Evolutionary conservation across 176 grass and related monocot genomes (phyloP).

Genomic region (Puya raimondii): DNA sequence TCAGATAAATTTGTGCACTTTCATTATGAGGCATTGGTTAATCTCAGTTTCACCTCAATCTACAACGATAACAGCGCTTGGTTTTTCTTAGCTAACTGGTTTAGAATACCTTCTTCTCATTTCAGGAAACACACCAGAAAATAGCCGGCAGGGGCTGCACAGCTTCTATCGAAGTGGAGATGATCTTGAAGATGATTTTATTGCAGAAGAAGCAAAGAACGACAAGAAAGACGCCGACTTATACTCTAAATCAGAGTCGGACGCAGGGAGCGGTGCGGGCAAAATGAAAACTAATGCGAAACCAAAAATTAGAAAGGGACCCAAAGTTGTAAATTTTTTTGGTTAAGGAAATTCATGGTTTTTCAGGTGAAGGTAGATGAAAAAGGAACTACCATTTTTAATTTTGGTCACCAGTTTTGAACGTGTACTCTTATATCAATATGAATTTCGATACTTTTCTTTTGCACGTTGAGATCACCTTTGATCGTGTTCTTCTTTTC

Average conservation of each 20-base stretch:
- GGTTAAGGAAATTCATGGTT: constrained; percentile 22
- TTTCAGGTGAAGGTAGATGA: constrained; percentile 2
- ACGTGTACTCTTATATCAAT: constrained; percentile 14
- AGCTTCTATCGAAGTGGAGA: constrained; percentile 47
- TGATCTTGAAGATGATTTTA: constrained; percentile 89
- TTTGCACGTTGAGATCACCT: not conserved
- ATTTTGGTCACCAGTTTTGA: not conserved
- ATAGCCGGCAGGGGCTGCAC: constrained; percentile 19
- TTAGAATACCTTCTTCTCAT: constrained; percentile 10
- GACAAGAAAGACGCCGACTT: constrained; percentile 26
- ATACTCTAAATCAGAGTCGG: constrained; percentile 23
- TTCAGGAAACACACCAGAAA: constrained; percentile 29
- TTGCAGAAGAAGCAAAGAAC: constrained; percentile 41
- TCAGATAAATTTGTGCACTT: too few relatives aligned
- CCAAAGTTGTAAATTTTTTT: constrained; percentile 84
- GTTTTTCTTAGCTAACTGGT: constrained; percentile 3
- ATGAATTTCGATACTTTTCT: not conserved
- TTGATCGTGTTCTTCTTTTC: not conserved
- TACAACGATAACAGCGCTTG: not conserved
- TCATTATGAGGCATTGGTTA: not conserved
- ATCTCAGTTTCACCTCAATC: not conserved
- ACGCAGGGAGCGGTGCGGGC: not conserved
- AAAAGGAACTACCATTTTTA: constrained; percentile 5
- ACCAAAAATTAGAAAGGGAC: constrained; percentile 51
- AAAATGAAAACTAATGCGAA: constrained; percentile 27